Evolutionary conservation across 2,329 filamentous ascomycete genomes (phyloP), one percentile per base, ranked within the genome.

Genomic region (Hymenoscyphus occultus): DNA sequence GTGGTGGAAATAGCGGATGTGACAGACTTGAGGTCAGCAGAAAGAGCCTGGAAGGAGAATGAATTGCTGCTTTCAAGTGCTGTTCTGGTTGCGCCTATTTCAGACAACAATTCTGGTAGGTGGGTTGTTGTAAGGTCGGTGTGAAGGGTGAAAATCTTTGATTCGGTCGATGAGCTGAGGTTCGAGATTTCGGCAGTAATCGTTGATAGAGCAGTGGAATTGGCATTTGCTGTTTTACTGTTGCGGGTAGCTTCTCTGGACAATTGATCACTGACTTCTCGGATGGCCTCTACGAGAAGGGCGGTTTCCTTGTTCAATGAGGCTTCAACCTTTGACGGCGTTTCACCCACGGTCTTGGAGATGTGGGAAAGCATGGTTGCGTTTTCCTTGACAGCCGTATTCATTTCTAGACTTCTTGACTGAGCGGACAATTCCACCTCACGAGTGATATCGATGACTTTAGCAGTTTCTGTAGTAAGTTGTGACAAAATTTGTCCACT

Each of bases 1-100:
- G 62, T 68, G 39, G 63, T 62, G 16, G 40, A 56, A 13, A 68
- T 40, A 9, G 62, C 45, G 39, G 64, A 45, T 31, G 59, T 59
- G 39, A 68, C 31, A 19, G 63, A 56, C 19, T 45, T 60, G 6
- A 68, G 61, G 56, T 66, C 61, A 28, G 61, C 39, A 39, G 61
- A 61, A 58, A 68, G 28, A 19, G 62, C 35, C 22, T 68, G 56
- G 40, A 68, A 62, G 59, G 56, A 62, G 39, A 60, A 51, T 22
- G 59, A 54, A 13, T 57, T 64, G 19, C 31, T 16, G 54, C 5
- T 12, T 31, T 63, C 39, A 56, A 56, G 35, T 54, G 51, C 40
- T 22, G 19, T 42, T 61, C 45, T 35, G 9, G 59, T 61, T 22
- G 40, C 42, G 22, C 19, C 13, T 39, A 58, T 32, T 22, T 39